Evolutionary conservation across 768 basidiomycete genomes (phyloP).

Genomic region (Tremella mesenterica): DNA sequence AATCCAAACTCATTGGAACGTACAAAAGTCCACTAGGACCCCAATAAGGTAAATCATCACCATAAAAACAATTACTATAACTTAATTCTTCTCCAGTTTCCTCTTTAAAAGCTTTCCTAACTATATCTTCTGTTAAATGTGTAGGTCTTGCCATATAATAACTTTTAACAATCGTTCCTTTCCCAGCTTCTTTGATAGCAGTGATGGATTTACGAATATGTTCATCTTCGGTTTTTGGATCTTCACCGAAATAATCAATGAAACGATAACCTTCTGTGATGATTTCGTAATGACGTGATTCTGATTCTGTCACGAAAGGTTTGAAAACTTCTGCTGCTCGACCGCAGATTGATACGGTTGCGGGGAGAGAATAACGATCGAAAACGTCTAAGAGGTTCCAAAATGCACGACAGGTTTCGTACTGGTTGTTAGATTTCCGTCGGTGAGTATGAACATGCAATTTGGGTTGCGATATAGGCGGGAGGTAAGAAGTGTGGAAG

Average conservation of each 20-base stretch:
- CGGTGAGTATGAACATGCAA: neutral
- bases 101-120: neutral
- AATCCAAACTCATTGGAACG: neutral
- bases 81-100: neutral
- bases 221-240: neutral
- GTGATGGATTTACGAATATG: neutral
- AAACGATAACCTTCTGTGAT: neutral
- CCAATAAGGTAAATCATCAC: neutral
- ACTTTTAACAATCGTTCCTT: neutral
- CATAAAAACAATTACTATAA: neutral
- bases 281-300: neutral
- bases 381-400: neutral
- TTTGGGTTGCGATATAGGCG: neutral
- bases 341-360: neutral
- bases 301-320: neutral
- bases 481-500: neutral
- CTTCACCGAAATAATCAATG: neutral
- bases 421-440: neutral
- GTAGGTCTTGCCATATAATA: neutral
- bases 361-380: neutral
- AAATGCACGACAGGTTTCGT: neutral
- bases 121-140: neutral
- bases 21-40: neutral
- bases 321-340: neutral
- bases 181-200: neutral